These are phyloP conservation scores for Emericellopsis cladophorae DNA, from an alignment of 2,329 filamentous ascomycete species.

Conservation along the genomic window DNA sequence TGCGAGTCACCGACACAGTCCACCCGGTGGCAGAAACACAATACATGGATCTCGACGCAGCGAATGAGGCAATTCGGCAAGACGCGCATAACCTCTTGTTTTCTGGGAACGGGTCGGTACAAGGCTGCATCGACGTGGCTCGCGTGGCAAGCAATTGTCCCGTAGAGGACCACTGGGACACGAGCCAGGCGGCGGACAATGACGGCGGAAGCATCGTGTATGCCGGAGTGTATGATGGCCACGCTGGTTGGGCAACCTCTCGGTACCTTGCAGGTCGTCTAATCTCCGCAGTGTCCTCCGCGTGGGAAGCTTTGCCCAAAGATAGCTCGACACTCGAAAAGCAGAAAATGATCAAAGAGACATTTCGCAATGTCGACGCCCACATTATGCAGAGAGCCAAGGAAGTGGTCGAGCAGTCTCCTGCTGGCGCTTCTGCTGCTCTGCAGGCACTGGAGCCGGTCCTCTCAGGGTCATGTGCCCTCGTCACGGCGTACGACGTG, in stretches of 20 bases:
- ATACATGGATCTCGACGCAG: slow-evolving; percentile 10
- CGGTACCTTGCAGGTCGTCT: slow-evolving; percentile 24
- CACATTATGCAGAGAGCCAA: slow-evolving; percentile 32
- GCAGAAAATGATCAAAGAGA: slow-evolving; percentile 40
- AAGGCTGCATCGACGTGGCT: slow-evolving; percentile 19
- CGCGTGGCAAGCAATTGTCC: slow-evolving; percentile 20
- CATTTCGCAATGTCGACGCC: slow-evolving; percentile 44
- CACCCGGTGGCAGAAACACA: too few relatives aligned
- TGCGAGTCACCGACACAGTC: too few relatives aligned
- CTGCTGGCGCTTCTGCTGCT: slow-evolving; percentile 13
- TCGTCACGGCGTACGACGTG: slow-evolving; percentile 50
- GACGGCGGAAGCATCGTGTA: slow-evolving; percentile 15
- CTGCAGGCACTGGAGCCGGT: slow-evolving; percentile 20
- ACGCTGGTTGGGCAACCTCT: slow-evolving; percentile 32
- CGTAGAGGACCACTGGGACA: slow-evolving; percentile 21
- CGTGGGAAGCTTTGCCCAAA: slow-evolving; percentile 16
- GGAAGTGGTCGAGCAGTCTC: slow-evolving; percentile 14
- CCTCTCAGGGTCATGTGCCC: slow-evolving; percentile 45
- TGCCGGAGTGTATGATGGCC: slow-evolving; percentile 33
- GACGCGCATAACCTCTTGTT: slow-evolving; percentile 17
- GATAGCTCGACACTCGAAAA: slow-evolving; percentile 30
- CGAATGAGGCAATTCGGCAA: slow-evolving; percentile 16
- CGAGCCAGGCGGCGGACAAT: slow-evolving; percentile 11
- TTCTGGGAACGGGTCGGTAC: slow-evolving; percentile 7
- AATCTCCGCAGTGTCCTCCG: slow-evolving; percentile 25